Base-by-base conservation (phyloP, 306 rosid genomes). In the Fagus sylvatica region DNA sequence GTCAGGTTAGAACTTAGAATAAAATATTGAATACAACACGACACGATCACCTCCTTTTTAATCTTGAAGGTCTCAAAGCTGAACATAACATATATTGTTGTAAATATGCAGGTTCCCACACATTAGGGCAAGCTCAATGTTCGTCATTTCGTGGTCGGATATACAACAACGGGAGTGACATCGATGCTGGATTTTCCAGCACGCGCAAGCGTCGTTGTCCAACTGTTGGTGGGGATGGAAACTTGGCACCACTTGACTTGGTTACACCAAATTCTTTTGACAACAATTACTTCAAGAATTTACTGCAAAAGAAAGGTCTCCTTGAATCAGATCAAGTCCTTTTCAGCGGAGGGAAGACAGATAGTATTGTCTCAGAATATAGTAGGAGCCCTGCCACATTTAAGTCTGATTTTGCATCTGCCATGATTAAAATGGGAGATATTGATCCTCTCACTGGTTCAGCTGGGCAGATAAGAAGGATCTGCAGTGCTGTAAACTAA, bases 261-360 rank as follows among this genome's bases (percentile, higher is more conserved):
- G 91, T 89, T 5, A 87, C 93, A 10, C 91, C 89, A 0, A 89
- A 87, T 68, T 85, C 88, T 1, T 87, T 89, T 64, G 91, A 89
- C 81, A 81, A 85, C 74, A 87, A 87, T 22, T 89, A 87, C 42
- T 89, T 72, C 73, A 87, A 87, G 67, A 87, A 89, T 56, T 77
- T 89, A 56, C 79, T 89, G 59, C 87, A 85, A 33, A 87, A 85
- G 74, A 85, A 89, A 73, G 93, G 89, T 37, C 88, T 89, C 74
- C 87, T 89, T 33, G 81, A 55, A 17, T 80, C 91, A 0, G 91
- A 89, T 75, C 93, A 39, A 39, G 42, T 39, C 7, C 42, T 39
- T 39, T 39, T 39, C 7, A 39, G 42, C 6, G 42, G 42, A 39
- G 42, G 42, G 42, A 4, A 6, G 6, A 39, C 42, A 39, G 74